These are phyloP conservation scores for Inonotus hispidus DNA, from an alignment of 1,284 basidiomycete species.

Conservation along the genomic window DNA sequence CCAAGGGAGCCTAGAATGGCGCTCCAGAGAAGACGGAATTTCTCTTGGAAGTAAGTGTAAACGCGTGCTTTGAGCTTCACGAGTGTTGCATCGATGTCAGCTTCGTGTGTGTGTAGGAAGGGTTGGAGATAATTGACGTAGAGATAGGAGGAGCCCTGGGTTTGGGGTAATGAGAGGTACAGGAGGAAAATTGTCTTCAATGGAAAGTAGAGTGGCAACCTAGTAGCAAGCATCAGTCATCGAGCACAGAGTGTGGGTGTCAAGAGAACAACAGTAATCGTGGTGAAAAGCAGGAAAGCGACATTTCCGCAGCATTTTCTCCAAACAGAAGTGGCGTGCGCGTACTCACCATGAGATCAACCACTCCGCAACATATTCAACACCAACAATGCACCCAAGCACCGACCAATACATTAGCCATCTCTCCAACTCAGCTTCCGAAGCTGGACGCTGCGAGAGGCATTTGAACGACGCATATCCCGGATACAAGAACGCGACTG, in stretches of 20 bases:
- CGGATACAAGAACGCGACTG: conserved; percentile 73
- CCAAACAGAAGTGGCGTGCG: too few species aligned
- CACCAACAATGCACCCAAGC: conserved; percentile 66
- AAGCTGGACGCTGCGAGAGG: conserved; percentile 71
- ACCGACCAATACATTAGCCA: conserved; percentile 93
- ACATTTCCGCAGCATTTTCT: background rate
- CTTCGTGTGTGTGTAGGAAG: conserved; percentile 72
- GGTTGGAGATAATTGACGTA: conserved; percentile 75
- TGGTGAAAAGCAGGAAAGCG: background rate
- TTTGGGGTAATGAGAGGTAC: conserved; percentile 88
- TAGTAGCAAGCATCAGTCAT: conserved; percentile 29
- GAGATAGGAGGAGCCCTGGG: conserved; percentile 75
- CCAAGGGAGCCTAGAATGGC: conserved; percentile 44
- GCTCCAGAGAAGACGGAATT: conserved; percentile 57
- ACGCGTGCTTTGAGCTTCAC: conserved; percentile 53
- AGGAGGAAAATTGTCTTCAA: conserved; percentile 82
- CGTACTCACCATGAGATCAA: conserved; percentile 62
- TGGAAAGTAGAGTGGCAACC: conserved; percentile 86
- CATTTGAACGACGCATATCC: conserved; percentile 85
- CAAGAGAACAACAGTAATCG: conserved; percentile 23
- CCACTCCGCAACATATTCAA: conserved; percentile 81
- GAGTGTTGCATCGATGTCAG: conserved; percentile 73
- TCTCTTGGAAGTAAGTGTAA: conserved; percentile 62
- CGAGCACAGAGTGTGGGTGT: too few species aligned
- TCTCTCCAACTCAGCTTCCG: conserved; percentile 72